A percentile compares a stretch with the other conserved stretches of the same genome.
Conservation (phyloP, 1,139 yeast genomes). For the Groenewaldozyma auringiensis region DNA sequence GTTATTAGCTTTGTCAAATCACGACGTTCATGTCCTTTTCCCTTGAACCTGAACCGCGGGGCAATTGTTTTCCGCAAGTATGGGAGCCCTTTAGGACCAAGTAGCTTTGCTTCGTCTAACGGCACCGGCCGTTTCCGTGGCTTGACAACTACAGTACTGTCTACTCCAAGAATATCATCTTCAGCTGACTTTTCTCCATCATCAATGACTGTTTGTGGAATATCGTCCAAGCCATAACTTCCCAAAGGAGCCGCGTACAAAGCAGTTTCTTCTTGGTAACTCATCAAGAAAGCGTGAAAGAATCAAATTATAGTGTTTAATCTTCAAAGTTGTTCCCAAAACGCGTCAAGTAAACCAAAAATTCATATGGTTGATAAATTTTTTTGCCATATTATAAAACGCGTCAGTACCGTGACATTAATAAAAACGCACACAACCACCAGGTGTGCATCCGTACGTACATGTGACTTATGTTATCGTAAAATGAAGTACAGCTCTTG, state of each 20-base stretch:
- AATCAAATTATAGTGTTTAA: too few relatives aligned
- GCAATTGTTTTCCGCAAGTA: conserved; percentile 21
- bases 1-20: conserved; percentile 47
- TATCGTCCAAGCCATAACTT: neutral
- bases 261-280: too few relatives aligned
- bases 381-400: too few relatives aligned
- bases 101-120: conserved; percentile 31
- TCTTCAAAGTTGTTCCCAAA: too few relatives aligned
- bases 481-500: too few relatives aligned
- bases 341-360: too few relatives aligned
- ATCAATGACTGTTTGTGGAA: neutral
- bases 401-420: too few relatives aligned
- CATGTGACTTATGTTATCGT: too few relatives aligned
- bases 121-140: conserved; percentile 25
- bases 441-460: too few relatives aligned
- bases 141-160: conserved; percentile 28
- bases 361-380: too few relatives aligned
- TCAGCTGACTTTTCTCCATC: neutral
- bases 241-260: neutral
- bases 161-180: conserved; percentile 31
- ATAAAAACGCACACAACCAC: too few relatives aligned
- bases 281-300: too few relatives aligned
- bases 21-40: conserved; percentile 36
- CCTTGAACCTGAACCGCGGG: conserved; percentile 28
- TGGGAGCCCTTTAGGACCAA: conserved; percentile 31